Base-by-base conservation (phyloP, 257 asterid species). In the Agastache rugosa region DNA sequence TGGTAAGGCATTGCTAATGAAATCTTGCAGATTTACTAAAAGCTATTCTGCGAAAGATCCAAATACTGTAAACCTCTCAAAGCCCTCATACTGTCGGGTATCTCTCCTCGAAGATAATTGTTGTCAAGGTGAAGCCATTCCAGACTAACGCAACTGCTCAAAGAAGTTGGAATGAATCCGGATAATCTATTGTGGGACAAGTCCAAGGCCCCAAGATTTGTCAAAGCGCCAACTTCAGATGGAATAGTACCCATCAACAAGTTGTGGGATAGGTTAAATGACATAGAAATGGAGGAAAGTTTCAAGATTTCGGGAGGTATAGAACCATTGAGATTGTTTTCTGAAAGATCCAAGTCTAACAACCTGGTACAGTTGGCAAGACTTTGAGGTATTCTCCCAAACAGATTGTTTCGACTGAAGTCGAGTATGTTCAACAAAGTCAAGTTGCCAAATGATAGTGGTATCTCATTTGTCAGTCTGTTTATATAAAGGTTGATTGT, bases 61-160 rank as follows among this genome's bases (percentile, higher is more conserved):
- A 25, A 25, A 25, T 0, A 37, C 42, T 59, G 68, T 0, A 82
- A 15, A 8, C 83, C 77, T 51, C 11, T 65, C 69, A 82, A 58
- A 39, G 69, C 62, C 29, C 74, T 66, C 16, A 82, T 20, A 1
- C 71, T 67, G 3, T 20, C 8, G 17, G 85, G 83, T 35, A 82
- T 59, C 35, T 75, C n/a, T 16, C 85, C 85, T n/a, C 71, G 39
- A 10, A 82, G 51, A 11, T 3, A 14, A 56, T 82, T 82, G 0
- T 23, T 44, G 2, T 27, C 50, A 0, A 82, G 63, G 39, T 6
- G 17, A 11, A 82, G 77, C 3, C 2, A 6, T 34, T 39, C 23
- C 72, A 80, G 66, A 16, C 63, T 72, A 6, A 8, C 54, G 48
- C 80, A 73, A 1, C 48, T 34, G 3, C 73, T 63, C 16, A 81